Conservation (phyloP, 116 monocot genomes). For the Posidonia oceanica region DNA sequence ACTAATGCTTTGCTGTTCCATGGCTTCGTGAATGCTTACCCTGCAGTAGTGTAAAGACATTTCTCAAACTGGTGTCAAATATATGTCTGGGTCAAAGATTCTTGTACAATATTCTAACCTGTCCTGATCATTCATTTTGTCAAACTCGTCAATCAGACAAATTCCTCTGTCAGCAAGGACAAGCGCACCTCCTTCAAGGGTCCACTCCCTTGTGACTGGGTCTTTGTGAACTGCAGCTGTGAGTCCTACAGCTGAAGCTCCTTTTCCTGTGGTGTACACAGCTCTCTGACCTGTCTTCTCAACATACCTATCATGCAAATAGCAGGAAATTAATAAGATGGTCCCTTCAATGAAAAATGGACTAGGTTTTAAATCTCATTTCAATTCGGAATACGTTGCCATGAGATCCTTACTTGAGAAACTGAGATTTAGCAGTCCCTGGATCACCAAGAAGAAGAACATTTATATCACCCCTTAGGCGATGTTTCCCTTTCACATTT, state of each 20-base stretch:
- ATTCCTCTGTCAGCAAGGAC: constrained; percentile 96
- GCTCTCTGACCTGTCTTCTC: constrained; percentile 99
- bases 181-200: constrained; percentile 96
- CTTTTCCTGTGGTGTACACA: constrained; percentile 98
- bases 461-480: constrained; percentile 94
- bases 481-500: constrained; percentile 93
- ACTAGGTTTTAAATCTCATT: background rate
- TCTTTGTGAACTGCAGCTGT: constrained; percentile 99
- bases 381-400: background rate
- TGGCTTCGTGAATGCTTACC: constrained; percentile 99
- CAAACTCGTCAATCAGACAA: constrained; percentile 96
- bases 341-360: background rate
- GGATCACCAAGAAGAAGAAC: constrained; percentile 96
- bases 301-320: constrained; percentile 51
- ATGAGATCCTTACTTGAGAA: constrained; percentile 71
- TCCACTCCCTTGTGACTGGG: constrained; percentile 96
- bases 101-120: constrained; percentile 28
- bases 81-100: background rate
- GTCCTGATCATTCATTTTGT: constrained; percentile 99
- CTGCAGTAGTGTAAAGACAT: constrained; percentile 16
- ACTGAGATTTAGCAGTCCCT: constrained; percentile 98
- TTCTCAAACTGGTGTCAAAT: background rate
- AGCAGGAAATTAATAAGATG: background rate
- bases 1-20: constrained; percentile 99
- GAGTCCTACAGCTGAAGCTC: constrained; percentile 98